Evolutionary conservation across 345 rosid species (phyloP).

Genomic region (Brassica incana): DNA sequence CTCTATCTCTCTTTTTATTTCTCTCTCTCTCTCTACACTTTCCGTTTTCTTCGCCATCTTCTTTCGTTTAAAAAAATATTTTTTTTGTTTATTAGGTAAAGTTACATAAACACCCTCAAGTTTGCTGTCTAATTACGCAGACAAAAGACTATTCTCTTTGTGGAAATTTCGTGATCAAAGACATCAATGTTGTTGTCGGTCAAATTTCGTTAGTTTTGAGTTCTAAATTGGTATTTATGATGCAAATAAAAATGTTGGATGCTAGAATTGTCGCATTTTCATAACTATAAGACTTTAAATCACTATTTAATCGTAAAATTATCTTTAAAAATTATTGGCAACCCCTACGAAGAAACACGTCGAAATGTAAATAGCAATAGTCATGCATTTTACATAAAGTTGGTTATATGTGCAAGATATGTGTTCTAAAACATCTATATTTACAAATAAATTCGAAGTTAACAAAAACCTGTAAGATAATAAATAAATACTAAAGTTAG

Average conservation of each 20-base stretch:
- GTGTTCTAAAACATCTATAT: background rate
- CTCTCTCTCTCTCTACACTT: constrained; percentile 31
- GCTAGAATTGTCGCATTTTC: constrained; percentile 20
- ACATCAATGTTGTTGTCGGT: constrained; percentile 32
- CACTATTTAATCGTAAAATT: background rate
- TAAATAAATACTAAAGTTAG: constrained; percentile 13
- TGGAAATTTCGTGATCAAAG: constrained; percentile 27
- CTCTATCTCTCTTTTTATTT: constrained; percentile 26
- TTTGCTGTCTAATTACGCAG: constrained; percentile 22
- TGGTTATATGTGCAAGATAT: background rate
- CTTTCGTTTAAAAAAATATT: too few relatives aligned
- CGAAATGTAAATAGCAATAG: background rate
- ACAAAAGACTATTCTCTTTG: background rate
- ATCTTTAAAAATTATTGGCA: background rate
- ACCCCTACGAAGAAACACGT: background rate
- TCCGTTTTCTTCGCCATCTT: constrained; percentile 44
- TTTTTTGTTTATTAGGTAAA: background rate
- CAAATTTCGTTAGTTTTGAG: constrained; percentile 21
- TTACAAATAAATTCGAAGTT: background rate
- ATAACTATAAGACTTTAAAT: background rate
- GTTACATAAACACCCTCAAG: constrained; percentile 13
- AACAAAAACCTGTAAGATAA: background rate
- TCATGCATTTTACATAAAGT: background rate
- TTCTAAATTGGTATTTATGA: constrained; percentile 5
- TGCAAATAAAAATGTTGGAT: background rate